Evolutionary conservation across 345 rosid genomes (phyloP), one percentile per base, ranked within the genome.

Genomic region (Salix arbutifolia): DNA sequence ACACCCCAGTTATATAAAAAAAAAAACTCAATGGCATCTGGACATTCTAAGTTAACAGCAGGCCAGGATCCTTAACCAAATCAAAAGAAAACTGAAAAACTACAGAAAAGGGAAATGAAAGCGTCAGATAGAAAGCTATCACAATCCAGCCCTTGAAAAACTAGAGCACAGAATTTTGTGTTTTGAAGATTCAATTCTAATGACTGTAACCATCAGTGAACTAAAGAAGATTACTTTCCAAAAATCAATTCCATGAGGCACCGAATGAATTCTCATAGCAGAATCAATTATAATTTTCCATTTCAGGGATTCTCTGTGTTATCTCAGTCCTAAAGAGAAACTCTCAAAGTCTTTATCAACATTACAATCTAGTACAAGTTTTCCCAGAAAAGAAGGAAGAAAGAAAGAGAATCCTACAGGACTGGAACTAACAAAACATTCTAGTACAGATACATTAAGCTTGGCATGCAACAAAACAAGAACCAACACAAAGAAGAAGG

Each of bases 321-420:
- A 18, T n/a, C 7, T 28, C 60, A 17, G 10, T 25, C 23, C 60
- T 25, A 0, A 25, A 61, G 6, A 35, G 35, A 72, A 72, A 38
- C 21, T 10, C 21, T 18, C 35, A 0, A 35, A 69, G 31, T 42
- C 26, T 7, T 4, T 26, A 23, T 8, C 28, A 42, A 6, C n/a
- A 70, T n/a, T 33, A 33, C 61, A 48, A 46, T 21, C 31, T 17
- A 70, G 53, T 2, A 23, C 23, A 10, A n/a, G 46, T 7, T 67
- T 67, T 67, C 70, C 70, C 38, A n/a, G 52, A 71, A 46, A 69
- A 62, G 31, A 69, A 62, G 31, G 33, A 37, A 58, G 25, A n/a
- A 11, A 23, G 62, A 53, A 53, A n/a, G 64, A 58, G 64, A 58
- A 58, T 9, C 62, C 26, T 23, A 35, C 2, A 23, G 50, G 48